Base-by-base conservation (phyloP, 495 filamentous ascomycete species). In the Aspergillus steynii region DNA sequence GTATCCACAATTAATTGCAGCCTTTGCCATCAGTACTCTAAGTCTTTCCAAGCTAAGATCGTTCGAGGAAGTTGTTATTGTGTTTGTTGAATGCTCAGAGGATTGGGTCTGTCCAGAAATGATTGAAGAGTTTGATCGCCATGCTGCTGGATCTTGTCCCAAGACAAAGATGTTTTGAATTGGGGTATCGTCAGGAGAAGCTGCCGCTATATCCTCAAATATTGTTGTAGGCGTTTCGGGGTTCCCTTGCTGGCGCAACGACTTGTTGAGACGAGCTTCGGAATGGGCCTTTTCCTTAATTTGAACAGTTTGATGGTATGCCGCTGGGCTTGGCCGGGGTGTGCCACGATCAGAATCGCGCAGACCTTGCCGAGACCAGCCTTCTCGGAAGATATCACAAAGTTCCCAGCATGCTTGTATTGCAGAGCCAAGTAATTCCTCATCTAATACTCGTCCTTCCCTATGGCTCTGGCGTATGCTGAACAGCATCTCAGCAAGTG, bases 331-430 rank as follows among this genome's bases (percentile, higher is more conserved):
- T 1, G 92, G 90, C 32, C 90, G 81, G 0, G 92, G 92, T n/a
- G 93, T 96, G 28, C 89, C 91, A 37, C 92, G 82, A 60, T 96
- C 92, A 5, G 93, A 91, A 48, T 89, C 85, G 32, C 95, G 85
- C 69, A 96, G 88, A 45, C 90, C 86, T 37, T 93, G 85, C 63
- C 94, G 90, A 29, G 92, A 92, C 92, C 92, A 97, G 10, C 93
- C 92, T 78, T 95, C 90, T 37, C 92, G 83, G 77, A 96, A 97
- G 52, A 97, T 86, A 76, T 97, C 93, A 71, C 91, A 96, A 29
- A 97, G 85, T 65, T 96, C 93, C 93, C 93, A 97, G 74, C 93
- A 97, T 5, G 93, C 90, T 68, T 96, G 92, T 3, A 97, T 88
- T 0, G 93, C 91, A 3, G 90, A 93, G 15, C 90, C 88, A 5